Base-by-base conservation (phyloP, 2,329 filamentous ascomycete genomes). In the Microsporum audouinii region DNA sequence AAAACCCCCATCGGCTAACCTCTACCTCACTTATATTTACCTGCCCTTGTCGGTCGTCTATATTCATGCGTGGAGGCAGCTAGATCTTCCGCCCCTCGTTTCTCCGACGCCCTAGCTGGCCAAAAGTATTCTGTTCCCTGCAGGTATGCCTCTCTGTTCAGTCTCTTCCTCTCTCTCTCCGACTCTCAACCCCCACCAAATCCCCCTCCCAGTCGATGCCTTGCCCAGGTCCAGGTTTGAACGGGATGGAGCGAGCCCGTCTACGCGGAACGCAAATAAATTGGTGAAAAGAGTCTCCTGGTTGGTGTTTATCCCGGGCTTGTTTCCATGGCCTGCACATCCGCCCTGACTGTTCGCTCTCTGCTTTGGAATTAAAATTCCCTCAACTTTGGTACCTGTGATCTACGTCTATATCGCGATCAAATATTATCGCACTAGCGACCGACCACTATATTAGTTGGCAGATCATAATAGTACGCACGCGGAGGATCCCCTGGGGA, bases 161-260 rank as follows among this genome's bases (percentile, higher is more conserved):
- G 38, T 14, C 3, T 14, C 38, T 39, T 14, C 10, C 34, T 38
- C 34, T 38, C 34, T 23, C 14, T 43, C 12, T 4, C 12, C 17
- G 39, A 5, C 39, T 5, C 12, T 43, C 38, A n/a, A 43, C 17
- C 39, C 39, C 39, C 39, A 43, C 39, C 3, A 5, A 47, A 23
- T 27, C 12, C 3, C 51, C 31, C 14, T n/a, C 51, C 51, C 5
- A 55, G 51, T 55, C 51, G 51, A 34, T n/a, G 39, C n/a, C 39
- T 43, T 36, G 31, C 23, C 51, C 33, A 36, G 14, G 51, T 55
- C 51, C 29, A 55, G 51, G 51, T 27, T 31, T 34, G 12, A 12
- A 17, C 51, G 51, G 51, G 51, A 55, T 55, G 31, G 14, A 51
- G 31, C 51, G 33, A 55, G 51, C 51, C 51, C 51, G 51, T 55